Evolutionary conservation across 768 basidiomycete species (phyloP).

Genomic region (Gyrodon lividus): DNA sequence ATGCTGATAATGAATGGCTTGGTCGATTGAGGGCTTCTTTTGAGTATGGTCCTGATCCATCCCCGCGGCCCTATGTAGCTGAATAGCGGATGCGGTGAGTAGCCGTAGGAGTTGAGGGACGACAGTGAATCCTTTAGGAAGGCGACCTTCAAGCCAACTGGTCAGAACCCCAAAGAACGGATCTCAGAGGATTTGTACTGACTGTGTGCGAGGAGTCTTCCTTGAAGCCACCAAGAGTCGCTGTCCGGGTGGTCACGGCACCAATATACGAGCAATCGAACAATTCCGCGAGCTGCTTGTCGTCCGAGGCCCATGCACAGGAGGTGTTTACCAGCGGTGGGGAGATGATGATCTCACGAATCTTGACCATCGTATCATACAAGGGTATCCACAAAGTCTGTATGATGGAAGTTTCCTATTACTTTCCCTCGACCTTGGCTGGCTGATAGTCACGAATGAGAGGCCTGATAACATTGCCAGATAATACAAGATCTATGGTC

Average conservation of each 20-base stretch:
- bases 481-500: too few relatives aligned
- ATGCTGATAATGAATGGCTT: constrained; percentile 82
- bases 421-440: too few relatives aligned
- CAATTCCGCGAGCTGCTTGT: constrained; percentile 59
- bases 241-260: constrained; percentile 79
- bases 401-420: background rate
- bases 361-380: constrained; percentile 46
- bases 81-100: constrained; percentile 75
- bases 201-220: constrained; percentile 67
- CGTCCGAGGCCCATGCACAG: constrained; percentile 78
- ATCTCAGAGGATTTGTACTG: constrained; percentile 12
- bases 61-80: constrained; percentile 47
- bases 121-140: constrained; percentile 51
- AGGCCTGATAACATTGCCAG: too few relatives aligned
- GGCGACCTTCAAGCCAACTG: constrained; percentile 47
- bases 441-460: too few relatives aligned
- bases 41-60: constrained; percentile 54
- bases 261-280: constrained; percentile 69
- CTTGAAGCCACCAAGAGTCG: constrained; percentile 66
- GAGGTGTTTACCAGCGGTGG: constrained; percentile 78
- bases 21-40: constrained; percentile 32
- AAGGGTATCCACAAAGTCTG: too few relatives aligned
- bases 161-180: background rate
- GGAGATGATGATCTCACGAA: constrained; percentile 54
- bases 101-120: constrained; percentile 86